These are phyloP conservation scores for Albugo laibachii DNA, from an alignment of 352 stramenopile genomes.

Conservation along the genomic window DNA sequence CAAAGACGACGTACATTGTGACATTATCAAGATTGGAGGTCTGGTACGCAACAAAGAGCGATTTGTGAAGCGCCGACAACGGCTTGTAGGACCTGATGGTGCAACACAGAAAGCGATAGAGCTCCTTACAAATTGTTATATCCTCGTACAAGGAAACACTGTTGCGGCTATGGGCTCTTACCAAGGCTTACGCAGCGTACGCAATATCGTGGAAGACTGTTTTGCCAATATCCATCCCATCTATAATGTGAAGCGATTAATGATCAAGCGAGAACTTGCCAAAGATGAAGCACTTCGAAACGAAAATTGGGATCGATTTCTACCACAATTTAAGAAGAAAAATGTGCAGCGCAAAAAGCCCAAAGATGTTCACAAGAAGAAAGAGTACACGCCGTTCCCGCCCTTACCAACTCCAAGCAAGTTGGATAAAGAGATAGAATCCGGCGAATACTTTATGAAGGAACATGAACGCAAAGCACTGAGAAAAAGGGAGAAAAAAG, in stretches of 20 bases:
- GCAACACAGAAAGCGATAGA: constrained; percentile 96
- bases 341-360: constrained; percentile 96
- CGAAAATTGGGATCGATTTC: constrained; percentile 97
- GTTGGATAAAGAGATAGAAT: constrained; percentile 97
- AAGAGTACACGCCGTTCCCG: constrained; percentile 97
- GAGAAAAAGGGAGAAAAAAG: constrained; percentile 79
- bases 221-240: constrained; percentile 99
- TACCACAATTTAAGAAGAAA: constrained; percentile 98
- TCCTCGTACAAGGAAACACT: constrained; percentile 97
- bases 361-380: constrained; percentile 79
- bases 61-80: constrained; percentile 97
- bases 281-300: constrained; percentile 94
- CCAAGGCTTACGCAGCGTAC: constrained; percentile 85
- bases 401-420: constrained; percentile 89
- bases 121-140: constrained; percentile 98
- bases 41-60: constrained; percentile 98
- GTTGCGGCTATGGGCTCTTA: constrained; percentile 82
- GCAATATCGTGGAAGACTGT: constrained; percentile 97
- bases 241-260: constrained; percentile 99
- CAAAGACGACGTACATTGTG: constrained; percentile 94
- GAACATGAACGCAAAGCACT: constrained; percentile 86
- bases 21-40: constrained; percentile 99
- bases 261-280: constrained; percentile 99
- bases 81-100: constrained; percentile 94
- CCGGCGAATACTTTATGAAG: constrained; percentile 98